Percentiles rank a stretch among this genome's conserved stretches.
phyloP scores from a whole-genome alignment of 352 stramenopile species.

The Phytophthora ohioensis region DNA sequence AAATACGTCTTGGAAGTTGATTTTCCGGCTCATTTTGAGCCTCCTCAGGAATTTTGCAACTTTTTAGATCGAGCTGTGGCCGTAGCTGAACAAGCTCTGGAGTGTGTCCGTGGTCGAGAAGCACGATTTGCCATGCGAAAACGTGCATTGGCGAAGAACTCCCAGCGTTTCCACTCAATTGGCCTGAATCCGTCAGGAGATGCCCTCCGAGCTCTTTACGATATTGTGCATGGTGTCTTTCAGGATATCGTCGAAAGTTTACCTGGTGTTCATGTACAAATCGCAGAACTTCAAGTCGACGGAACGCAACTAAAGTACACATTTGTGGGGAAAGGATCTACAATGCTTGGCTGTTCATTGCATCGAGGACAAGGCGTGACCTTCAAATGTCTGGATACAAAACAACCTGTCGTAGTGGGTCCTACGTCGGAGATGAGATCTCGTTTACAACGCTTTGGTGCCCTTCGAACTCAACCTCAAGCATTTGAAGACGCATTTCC shows the following conservation, averaged over 20 bases:
- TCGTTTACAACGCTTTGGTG: slow-evolving; percentile 43
- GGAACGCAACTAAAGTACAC: slow-evolving; percentile 61
- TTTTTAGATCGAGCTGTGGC: slow-evolving; percentile 51
- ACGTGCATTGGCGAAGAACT: slow-evolving; percentile 17
- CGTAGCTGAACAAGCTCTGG: slow-evolving; percentile 52
- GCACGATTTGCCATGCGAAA: slow-evolving; percentile 42
- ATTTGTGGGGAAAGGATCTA: slow-evolving; percentile 56
- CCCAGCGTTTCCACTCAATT: slow-evolving; percentile 42
- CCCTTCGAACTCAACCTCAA: slow-evolving; percentile 5
- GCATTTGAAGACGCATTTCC: slow-evolving; percentile 41
- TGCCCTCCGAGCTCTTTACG: slow-evolving; percentile 53
- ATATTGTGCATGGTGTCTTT: slow-evolving; percentile 54
- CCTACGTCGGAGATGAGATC: slow-evolving; percentile 40
- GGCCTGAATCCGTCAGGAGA: slow-evolving; percentile 63
- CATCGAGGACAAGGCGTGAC: slow-evolving; percentile 62
- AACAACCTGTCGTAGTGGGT: slow-evolving; percentile 48
- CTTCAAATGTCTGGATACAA: slow-evolving; percentile 63
- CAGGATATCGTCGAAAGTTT: slow-evolving; percentile 57
- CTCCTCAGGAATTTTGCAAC: slow-evolving; percentile 4
- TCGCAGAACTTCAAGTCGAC: slow-evolving; percentile 62
- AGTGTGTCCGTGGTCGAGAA: slow-evolving; percentile 65
- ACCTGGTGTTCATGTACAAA: slow-evolving; percentile 61
- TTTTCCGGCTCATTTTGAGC: slow-evolving; percentile 32
- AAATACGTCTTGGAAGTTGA: slow-evolving; percentile 63
- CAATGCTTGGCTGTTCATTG: slow-evolving; percentile 31